These are phyloP conservation scores for Acanthamoeba quina DNA, from an alignment of 208 protist species.

Conservation along the genomic window DNA sequence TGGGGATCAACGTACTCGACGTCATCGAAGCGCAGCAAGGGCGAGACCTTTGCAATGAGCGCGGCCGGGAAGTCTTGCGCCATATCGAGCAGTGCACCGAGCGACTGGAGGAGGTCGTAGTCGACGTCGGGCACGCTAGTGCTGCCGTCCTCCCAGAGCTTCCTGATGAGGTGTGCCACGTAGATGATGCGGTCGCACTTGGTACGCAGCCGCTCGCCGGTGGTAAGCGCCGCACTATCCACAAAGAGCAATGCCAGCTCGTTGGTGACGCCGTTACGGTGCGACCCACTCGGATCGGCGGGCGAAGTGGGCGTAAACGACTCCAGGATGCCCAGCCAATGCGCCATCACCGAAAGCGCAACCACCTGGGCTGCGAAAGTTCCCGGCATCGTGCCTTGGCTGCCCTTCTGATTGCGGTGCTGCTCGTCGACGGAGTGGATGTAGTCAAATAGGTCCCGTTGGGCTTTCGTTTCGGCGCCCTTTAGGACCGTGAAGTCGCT, in stretches of 20 bases:
- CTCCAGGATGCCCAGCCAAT: neutral
- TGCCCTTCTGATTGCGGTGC: neutral
- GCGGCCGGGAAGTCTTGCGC: neutral
- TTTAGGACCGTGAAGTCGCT: neutral
- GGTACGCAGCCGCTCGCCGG: neutral
- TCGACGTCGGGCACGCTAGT: neutral
- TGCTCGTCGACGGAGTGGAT: neutral
- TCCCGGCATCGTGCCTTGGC: neutral
- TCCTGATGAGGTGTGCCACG: neutral
- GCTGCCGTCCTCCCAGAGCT: conserved; percentile 4
- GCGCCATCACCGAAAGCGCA: neutral
- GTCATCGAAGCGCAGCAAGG: neutral
- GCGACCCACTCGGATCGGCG: neutral
- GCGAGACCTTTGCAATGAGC: neutral
- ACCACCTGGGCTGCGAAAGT: neutral
- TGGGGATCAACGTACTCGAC: neutral
- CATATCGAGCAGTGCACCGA: neutral
- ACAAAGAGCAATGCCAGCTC: neutral
- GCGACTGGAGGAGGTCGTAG: neutral
- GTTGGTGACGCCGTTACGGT: neutral
- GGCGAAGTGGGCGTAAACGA: neutral
- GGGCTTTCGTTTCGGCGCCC: neutral
- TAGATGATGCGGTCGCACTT: neutral
- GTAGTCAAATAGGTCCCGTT: neutral
- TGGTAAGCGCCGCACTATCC: neutral